These are phyloP conservation scores for Arctium lappa DNA, from an alignment of 129 eudicot species.

Conservation along the genomic window DNA sequence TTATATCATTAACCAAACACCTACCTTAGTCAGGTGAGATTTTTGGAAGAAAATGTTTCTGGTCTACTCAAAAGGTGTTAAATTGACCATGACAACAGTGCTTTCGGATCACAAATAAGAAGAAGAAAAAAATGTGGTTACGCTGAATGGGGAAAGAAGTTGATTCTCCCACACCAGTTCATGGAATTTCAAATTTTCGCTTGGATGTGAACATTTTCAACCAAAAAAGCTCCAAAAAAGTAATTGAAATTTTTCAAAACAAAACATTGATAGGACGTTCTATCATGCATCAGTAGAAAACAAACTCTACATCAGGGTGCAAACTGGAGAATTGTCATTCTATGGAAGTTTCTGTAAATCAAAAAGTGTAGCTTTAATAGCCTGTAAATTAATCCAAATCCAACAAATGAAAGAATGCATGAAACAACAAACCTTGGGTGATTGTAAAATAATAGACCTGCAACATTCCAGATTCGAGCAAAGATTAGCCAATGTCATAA, in stretches of 20 bases:
- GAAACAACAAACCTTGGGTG: conserved; percentile 71
- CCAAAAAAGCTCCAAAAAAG: not conserved
- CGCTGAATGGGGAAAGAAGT: not conserved
- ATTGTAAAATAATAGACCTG: conserved; percentile 55
- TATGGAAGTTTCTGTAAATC: not conserved
- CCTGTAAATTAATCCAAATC: not conserved
- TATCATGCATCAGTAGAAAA: not conserved
- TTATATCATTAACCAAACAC: not conserved
- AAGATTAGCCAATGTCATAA: conserved; percentile 59
- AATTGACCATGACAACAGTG: not conserved
- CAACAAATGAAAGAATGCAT: not conserved
- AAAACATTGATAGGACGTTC: not conserved
- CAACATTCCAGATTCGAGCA: conserved; percentile 84
- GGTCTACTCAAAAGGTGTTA: not conserved
- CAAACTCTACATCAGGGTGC: not conserved
- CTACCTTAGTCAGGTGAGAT: too few relatives aligned
- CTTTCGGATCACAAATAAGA: not conserved
- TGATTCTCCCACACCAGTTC: not conserved
- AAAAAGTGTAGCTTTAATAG: not conserved
- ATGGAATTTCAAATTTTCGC: not conserved
- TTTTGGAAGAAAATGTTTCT: not conserved
- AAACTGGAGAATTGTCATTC: not conserved
- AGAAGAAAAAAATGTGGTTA: not conserved
- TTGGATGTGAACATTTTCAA: not conserved
- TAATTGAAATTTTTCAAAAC: not conserved